Evolutionary conservation across 2,329 filamentous ascomycete species (phyloP), one percentile per base, ranked within the genome.

Genomic region (Penicillium sp.): DNA sequence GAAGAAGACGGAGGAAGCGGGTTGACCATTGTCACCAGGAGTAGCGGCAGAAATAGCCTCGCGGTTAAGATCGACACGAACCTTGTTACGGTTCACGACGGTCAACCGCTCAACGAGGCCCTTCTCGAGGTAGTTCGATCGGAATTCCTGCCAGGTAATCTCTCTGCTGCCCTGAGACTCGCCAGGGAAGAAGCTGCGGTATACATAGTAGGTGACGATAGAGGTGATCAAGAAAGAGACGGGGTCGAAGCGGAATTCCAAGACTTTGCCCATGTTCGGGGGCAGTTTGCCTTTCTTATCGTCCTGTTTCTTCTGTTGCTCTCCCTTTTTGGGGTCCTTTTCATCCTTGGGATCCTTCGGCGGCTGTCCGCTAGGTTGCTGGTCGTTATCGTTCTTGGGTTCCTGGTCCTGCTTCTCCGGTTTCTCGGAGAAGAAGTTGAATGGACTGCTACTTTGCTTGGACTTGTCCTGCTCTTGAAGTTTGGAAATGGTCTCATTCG

Each of bases 71-170:
- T 91, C 85, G 31, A 97, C 90, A 51, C 89, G 85, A 43, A 97
- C 94, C 58, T 84, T 85, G 66, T 85, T 86, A 60, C 87, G 84
- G 64, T 92, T 86, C 48, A 96, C 83, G 32, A 96, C 87, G 16
- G 87, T 87, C 63, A 99, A 83, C 79, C 92, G 97, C 77, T 97
- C 90, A 18, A 99, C 92, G 22, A 99, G 82, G 7, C 94, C 94
- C 80, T 96, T 97, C 76, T 97, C 92, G 57, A 99, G 81, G 81
- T 96, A 97, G 31, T 91, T 94, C 64, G 86, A 92, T 59, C 90
- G 83, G 77, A 99, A 91, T 77, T 99, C 94, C 76, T 99, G 92
- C 91, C 92, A 99, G 52, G 94, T 97, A 55, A 99, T 97, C 71
- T 99, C 93, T 67, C 86, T 81, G 52, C 86, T 81, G 52, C 78